phyloP scores from a whole-genome alignment of 495 filamentous ascomycete species.

The Neurospora pannonica region DNA sequence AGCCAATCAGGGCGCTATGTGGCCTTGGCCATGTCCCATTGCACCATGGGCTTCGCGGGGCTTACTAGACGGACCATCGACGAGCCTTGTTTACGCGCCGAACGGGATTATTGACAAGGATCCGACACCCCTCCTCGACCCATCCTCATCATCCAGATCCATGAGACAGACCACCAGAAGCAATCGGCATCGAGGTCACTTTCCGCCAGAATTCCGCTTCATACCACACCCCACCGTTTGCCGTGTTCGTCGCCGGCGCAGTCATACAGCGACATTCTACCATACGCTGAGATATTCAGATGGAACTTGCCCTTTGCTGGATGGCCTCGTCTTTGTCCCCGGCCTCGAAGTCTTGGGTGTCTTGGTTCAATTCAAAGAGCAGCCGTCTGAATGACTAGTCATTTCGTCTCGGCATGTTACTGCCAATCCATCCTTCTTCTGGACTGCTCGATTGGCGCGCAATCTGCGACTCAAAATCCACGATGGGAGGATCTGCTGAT shows the following conservation, averaged over 20 bases:
- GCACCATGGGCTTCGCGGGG: conserved; percentile 29
- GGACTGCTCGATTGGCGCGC: background rate
- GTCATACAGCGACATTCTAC: background rate
- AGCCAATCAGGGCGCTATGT: conserved; percentile 31
- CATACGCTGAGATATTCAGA: conserved; percentile 6
- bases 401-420: background rate
- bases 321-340: background rate
- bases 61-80: conserved; percentile 29
- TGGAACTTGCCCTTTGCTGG: conserved; percentile 15
- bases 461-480: background rate
- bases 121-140: conserved; percentile 19
- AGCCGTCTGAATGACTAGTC: background rate
- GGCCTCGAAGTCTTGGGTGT: background rate
- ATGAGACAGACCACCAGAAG: conserved; percentile 16
- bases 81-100: conserved; percentile 43
- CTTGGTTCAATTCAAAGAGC: background rate
- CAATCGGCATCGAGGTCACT: background rate
- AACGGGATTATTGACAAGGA: conserved; percentile 29
- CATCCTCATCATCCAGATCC: conserved; percentile 12
- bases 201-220: conserved; percentile 17
- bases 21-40: conserved; percentile 32
- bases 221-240: conserved; percentile 22
- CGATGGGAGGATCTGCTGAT: background rate
- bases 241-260: conserved; percentile 9
- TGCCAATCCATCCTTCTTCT: background rate